Conservation (phyloP, 192 early-diverging fungal species). For the Pecoramyces ruminantium region DNA sequence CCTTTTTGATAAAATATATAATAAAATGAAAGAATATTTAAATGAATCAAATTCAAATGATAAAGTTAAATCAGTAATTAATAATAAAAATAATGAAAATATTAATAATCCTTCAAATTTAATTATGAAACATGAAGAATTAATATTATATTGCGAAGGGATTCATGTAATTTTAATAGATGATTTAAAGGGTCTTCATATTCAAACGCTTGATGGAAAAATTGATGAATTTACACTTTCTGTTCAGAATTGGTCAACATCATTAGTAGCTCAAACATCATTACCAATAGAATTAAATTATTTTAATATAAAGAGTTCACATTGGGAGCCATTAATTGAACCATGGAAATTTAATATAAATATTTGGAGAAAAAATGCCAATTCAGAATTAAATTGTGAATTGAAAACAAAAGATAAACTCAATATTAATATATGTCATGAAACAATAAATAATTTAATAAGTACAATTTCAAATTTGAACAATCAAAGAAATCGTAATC, state of each 20-base stretch:
- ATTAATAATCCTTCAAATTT: conserved; percentile 5
- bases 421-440: not conserved
- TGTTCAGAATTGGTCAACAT: conserved; percentile 62
- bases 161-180: conserved; percentile 74
- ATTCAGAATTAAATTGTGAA: not conserved
- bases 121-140: conserved; percentile 8
- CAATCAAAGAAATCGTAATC: not conserved
- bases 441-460: not conserved
- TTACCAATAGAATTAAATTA: conserved; percentile 67
- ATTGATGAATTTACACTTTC: conserved; percentile 65
- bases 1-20: not conserved
- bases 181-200: conserved; percentile 68
- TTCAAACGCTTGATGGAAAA: conserved; percentile 76
- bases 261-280: conserved; percentile 25
- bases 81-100: not conserved
- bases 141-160: conserved; percentile 46
- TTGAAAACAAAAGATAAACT: not conserved
- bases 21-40: conserved; percentile 26
- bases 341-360: conserved; percentile 22
- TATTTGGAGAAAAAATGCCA: not conserved
- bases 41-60: not conserved
- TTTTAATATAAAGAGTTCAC: conserved; percentile 93
- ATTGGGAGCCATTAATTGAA: conserved; percentile 96
- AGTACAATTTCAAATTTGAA: not conserved
- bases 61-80: not conserved